Conservation (phyloP, 176 grass and related monocot genomes). For the Pharus latifolius region DNA sequence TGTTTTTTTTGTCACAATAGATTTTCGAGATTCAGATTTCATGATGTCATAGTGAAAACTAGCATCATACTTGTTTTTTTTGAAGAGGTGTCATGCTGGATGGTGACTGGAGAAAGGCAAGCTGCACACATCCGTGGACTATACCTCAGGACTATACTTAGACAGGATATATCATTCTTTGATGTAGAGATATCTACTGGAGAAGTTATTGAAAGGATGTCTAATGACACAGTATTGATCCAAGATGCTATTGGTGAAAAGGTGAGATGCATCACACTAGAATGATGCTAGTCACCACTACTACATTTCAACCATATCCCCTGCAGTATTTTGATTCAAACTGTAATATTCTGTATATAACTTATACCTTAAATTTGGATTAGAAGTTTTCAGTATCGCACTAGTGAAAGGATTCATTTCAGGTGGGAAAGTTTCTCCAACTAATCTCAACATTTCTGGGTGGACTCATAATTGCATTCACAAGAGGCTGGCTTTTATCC, state of each 20-base stretch:
- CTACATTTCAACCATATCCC: neutral
- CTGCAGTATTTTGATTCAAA: neutral
- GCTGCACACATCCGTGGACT: conserved; percentile 54
- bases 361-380: neutral
- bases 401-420: neutral
- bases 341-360: neutral
- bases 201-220: conserved; percentile 69
- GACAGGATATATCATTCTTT: conserved; percentile 63
- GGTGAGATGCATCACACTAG: conserved; percentile 9
- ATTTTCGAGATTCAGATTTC: neutral
- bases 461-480: conserved; percentile 48
- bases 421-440: conserved; percentile 62
- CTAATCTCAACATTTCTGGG: conserved; percentile 48
- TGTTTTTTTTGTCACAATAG: neutral
- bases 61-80: neutral
- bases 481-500: conserved; percentile 55
- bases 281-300: neutral
- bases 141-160: conserved; percentile 67
- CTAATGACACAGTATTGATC: conserved; percentile 66
- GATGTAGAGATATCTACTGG: conserved; percentile 65
- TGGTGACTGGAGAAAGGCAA: conserved; percentile 64
- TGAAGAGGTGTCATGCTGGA: conserved; percentile 75
- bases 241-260: conserved; percentile 85
- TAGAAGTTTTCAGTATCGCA: neutral
- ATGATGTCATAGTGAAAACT: neutral